Conservation (phyloP, 306 rosid species). For the Pterocarpus macrocarpus region DNA sequence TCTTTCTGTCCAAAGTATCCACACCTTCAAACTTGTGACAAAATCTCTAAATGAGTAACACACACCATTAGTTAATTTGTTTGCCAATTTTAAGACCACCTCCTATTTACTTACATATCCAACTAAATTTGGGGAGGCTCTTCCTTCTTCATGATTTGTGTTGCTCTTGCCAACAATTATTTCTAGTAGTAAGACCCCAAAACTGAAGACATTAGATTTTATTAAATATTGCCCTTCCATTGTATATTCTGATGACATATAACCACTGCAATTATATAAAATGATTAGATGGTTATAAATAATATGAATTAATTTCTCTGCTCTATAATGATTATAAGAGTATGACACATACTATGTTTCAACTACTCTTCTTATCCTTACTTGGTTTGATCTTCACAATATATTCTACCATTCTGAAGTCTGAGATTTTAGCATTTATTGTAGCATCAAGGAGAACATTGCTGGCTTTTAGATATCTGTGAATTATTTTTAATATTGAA, state of each 20-base stretch:
- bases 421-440: conserved; percentile 57
- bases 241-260: conserved; percentile 60
- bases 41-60: not conserved
- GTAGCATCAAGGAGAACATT: conserved; percentile 51
- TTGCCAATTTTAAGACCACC: not conserved
- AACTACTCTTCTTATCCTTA: conserved; percentile 49
- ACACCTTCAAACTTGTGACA: conserved; percentile 50
- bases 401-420: conserved; percentile 57
- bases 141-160: conserved; percentile 20
- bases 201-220: conserved; percentile 57
- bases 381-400: conserved; percentile 47
- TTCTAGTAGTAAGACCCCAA: conserved; percentile 56
- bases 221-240: conserved; percentile 54
- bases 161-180: conserved; percentile 47
- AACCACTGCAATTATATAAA: conserved; percentile 38
- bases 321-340: not conserved
- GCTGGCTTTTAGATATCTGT: conserved; percentile 57
- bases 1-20: conserved; percentile 68
- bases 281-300: not conserved
- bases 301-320: not conserved
- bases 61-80: not conserved
- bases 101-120: conserved; percentile 41
- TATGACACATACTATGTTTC: conserved; percentile 57
- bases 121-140: conserved; percentile 44
- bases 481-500: conserved; percentile 54